Conservation (phyloP, 1,284 basidiomycete genomes). For the Naganishia sp. region DNA sequence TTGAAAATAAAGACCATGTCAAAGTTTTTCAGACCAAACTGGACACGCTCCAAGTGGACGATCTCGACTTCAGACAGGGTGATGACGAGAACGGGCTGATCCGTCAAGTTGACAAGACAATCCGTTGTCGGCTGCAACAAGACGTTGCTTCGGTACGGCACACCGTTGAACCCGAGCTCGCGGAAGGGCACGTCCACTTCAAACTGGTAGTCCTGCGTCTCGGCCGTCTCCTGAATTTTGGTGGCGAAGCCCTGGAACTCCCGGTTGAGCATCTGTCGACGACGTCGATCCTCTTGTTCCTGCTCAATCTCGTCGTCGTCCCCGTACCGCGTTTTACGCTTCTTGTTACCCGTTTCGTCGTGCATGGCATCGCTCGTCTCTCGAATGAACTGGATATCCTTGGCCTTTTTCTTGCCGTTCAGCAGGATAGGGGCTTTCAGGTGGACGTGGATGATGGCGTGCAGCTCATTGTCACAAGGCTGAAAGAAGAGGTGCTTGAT, state of each 20-base stretch:
- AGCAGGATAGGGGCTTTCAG: conserved; percentile 96
- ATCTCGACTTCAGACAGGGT: conserved; percentile 94
- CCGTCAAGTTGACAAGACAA: conserved; percentile 92
- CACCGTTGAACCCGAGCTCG: conserved; percentile 95
- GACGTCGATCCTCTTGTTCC: conserved; percentile 93
- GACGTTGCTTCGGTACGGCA: conserved; percentile 92
- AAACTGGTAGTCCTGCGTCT: conserved; percentile 71
- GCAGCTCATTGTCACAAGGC: conserved; percentile 93
- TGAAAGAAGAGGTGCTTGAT: conserved; percentile 99
- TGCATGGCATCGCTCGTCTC: conserved; percentile 98
- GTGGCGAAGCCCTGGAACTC: conserved; percentile 94
- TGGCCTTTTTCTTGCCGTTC: conserved; percentile 84
- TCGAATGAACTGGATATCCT: conserved; percentile 96
- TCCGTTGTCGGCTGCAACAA: conserved; percentile 95
- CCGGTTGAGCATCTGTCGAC: conserved; percentile 85
- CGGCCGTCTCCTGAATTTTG: conserved; percentile 84
- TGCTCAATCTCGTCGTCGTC: conserved; percentile 99
- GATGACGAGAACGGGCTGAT: conserved; percentile 93
- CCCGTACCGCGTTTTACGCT: conserved; percentile 93
- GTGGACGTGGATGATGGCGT: conserved; percentile 93
- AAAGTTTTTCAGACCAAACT: conserved; percentile 95
- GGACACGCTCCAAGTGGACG: conserved; percentile 93
- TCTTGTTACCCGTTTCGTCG: conserved; percentile 94
- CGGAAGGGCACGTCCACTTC: conserved; percentile 97
- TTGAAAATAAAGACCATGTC: conserved; percentile 96